Percentiles rank a stretch among this genome's conserved stretches.
These are phyloP conservation scores for Trichoderma semiorbis DNA, from an alignment of 2,329 filamentous ascomycete genomes.

Conservation along the genomic window DNA sequence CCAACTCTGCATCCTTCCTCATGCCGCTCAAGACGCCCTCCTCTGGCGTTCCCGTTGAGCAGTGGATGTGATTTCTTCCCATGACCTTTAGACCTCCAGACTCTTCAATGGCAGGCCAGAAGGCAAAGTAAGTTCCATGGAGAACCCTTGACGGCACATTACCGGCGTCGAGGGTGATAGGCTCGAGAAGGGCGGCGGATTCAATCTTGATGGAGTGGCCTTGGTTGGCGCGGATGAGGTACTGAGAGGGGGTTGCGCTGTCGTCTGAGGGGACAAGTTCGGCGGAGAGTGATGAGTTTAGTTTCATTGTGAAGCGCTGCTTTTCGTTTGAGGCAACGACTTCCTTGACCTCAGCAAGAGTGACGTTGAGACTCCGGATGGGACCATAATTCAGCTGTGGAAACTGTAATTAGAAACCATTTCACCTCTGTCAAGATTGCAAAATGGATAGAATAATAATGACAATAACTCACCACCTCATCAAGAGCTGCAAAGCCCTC, in stretches of 20 bases:
- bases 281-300: constrained; percentile 54
- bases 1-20: constrained; percentile 69
- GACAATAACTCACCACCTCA: constrained; percentile 53
- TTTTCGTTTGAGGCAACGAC: constrained; percentile 78
- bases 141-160: constrained; percentile 67
- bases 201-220: constrained; percentile 81
- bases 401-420: not conserved
- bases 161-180: constrained; percentile 51
- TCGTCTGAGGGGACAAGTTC: constrained; percentile 25
- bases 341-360: constrained; percentile 67
- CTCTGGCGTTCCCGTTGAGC: constrained; percentile 68
- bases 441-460: not conserved
- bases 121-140: constrained; percentile 83
- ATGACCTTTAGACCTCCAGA: constrained; percentile 76
- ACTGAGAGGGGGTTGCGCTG: constrained; percentile 57
- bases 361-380: constrained; percentile 67
- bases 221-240: constrained; percentile 91
- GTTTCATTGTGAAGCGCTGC: constrained; percentile 80
- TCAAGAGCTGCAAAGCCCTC: constrained; percentile 59
- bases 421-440: not conserved
- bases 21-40: constrained; percentile 71
- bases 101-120: constrained; percentile 72
- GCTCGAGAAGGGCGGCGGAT: constrained; percentile 65
- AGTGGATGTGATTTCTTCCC: constrained; percentile 86
- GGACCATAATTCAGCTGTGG: constrained; percentile 52